Evolutionary conservation across 495 filamentous ascomycete genomes (phyloP).

Genomic region (Echria macrotheca): DNA sequence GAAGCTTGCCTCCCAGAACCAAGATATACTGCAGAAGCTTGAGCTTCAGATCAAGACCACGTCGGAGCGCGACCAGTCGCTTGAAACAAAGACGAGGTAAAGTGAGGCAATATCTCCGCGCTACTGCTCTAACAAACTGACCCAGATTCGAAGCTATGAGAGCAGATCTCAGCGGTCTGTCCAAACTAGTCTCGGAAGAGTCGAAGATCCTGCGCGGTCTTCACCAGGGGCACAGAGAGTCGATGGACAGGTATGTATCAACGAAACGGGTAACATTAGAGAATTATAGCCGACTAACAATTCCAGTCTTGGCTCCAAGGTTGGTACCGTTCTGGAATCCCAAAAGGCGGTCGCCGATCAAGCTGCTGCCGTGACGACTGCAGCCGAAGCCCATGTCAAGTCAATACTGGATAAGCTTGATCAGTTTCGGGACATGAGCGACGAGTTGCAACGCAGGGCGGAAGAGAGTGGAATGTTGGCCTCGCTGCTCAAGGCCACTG

Average conservation of each 20-base stretch:
- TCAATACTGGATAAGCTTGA: too few relatives aligned
- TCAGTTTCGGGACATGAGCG: too few relatives aligned
- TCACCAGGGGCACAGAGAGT: too few relatives aligned
- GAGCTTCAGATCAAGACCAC: conserved; percentile 15
- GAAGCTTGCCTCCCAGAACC: conserved; percentile 22
- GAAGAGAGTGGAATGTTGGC: conserved; percentile 21
- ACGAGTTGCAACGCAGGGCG: conserved; percentile 13
- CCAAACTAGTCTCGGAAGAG: too few relatives aligned
- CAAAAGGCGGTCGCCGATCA: background rate
- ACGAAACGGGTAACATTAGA: too few relatives aligned
- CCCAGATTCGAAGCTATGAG: background rate
- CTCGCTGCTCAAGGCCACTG: conserved; percentile 12
- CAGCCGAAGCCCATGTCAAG: too few relatives aligned
- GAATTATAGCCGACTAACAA: too few relatives aligned
- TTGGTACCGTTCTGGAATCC: conserved; percentile 14
- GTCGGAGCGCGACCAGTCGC: background rate
- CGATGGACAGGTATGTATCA: too few relatives aligned
- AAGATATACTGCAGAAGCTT: conserved; percentile 28
- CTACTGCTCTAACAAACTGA: background rate
- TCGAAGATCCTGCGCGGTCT: too few relatives aligned
- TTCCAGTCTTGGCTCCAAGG: conserved; percentile 14
- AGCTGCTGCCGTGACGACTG: background rate
- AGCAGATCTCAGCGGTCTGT: too few relatives aligned
- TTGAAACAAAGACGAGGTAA: background rate
- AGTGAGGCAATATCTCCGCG: conserved; percentile 2